Base-by-base conservation (phyloP, 192 early-diverging fungal species). In the Coemansia sp. region DNA sequence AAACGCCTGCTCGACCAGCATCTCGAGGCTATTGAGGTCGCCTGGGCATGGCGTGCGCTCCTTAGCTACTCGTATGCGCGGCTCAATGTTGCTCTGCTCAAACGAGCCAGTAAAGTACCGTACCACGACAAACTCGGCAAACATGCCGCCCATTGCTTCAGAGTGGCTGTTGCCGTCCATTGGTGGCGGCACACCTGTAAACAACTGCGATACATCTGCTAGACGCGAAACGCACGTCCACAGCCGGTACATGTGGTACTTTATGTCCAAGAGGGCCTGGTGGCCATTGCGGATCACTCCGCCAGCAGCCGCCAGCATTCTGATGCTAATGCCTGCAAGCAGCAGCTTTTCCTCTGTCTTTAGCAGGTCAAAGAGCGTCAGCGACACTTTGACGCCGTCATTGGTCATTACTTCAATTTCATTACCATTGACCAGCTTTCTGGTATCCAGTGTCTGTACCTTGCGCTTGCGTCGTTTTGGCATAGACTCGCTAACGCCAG, bases 101-200 rank as follows among this genome's bases (percentile, higher is more conserved):
- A 77, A 77, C 0, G 65, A 12, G 2, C 61, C 48, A 5, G 24
- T 24, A 26, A 67, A 71, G 48, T 77, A 65, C 1, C 58, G 26
- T 26, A 77, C 74, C 5, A 77, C 68, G 2, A 77, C 62, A 63
- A 77, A 67, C 58, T 77, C 74, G 24, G 68, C 58, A 63, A 77
- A 77, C 0, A 24, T 27, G 5, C 2, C 15, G 0, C 27, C 46
- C 6, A 24, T 24, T 4, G 46, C 46, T 0, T 50, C 26, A 6
- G 24, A 12, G 4, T 32, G 7, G 34, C 21, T 48, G 24, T 19
- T 10, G 21, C 22, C 36, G 12, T n/a, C 32, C 22, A 7, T 27
- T n/a, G 19, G 10, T 21, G 62, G 62, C 12, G 4, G 11, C 8
- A 8, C 22, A 8, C 40, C 54, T 22, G 40, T 21, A 18, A 71